phyloP scores from a whole-genome alignment of 192 early-diverging fungal species.

The Gonapodya prolifera region DNA sequence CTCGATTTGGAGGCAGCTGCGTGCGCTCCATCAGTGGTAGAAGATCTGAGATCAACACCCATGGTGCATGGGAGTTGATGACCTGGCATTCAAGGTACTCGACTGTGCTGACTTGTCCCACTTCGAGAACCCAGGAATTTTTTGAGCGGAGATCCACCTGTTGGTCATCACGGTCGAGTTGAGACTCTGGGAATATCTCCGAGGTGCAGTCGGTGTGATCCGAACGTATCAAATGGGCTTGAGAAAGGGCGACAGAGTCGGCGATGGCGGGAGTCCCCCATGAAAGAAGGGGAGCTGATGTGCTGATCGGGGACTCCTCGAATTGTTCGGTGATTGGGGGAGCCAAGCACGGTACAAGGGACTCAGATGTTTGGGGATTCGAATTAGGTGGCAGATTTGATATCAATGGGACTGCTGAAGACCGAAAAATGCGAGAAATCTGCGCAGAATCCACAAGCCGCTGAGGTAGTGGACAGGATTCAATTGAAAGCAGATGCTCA shows the following conservation, averaged over 20 bases:
- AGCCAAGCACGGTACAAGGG: not conserved
- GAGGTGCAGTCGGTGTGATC: constrained; percentile 9
- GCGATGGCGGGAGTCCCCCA: constrained; percentile 11
- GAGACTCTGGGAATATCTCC: constrained; percentile 23
- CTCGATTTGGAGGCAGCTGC: constrained; percentile 1
- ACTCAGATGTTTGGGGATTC: constrained; percentile 7
- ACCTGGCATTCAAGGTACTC: constrained; percentile 48
- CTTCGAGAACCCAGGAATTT: constrained; percentile 35
- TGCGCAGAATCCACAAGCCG: constrained; percentile 15
- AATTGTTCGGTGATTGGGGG: not conserved
- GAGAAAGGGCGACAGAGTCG: constrained; percentile 27
- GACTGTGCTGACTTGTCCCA: constrained; percentile 33
- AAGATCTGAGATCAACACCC: constrained; percentile 36
- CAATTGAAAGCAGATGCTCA: constrained; percentile 31
- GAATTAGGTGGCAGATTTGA: not conserved
- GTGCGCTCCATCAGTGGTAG: constrained; percentile 28
- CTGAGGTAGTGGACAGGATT: constrained; percentile 14
- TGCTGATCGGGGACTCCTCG: not conserved
- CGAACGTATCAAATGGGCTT: constrained; percentile 19
- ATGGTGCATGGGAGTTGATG: constrained; percentile 46
- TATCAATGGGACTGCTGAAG: constrained; percentile 18
- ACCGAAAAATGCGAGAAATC: constrained; percentile 29
- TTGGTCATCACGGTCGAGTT: constrained; percentile 39
- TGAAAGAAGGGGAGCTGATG: not conserved
- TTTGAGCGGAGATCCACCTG: constrained; percentile 31